Evolutionary conservation across 2,329 filamentous ascomycete genomes (phyloP), one percentile per base, ranked within the genome.

Genomic region (Talaromyces amestolkiae): DNA sequence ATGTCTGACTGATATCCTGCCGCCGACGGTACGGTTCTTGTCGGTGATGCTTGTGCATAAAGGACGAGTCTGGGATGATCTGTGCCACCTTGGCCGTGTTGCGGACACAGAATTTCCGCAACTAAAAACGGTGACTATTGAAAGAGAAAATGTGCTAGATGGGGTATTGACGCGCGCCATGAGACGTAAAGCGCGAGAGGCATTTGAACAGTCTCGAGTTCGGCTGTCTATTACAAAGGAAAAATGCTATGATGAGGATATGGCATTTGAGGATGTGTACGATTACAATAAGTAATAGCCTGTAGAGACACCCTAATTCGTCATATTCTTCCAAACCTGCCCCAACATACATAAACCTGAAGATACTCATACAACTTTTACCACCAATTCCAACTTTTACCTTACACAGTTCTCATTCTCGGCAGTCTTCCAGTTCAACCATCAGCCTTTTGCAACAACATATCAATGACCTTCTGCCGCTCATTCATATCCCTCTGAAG

Each of bases 381-480:
- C 5, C 22, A 27, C 5, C 47, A 51, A 31, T 5, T 51, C 13
- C 22, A 51, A 27, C 6, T 17, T 17, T 9, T 7, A 10, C 22
- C 9, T 7, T 17, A 49, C 47, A 22, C 24, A 4, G 17, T 17
- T 17, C 24, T 24, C 10, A 6, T 31, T 31, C 13, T 3, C 5
- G 13, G 7, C 3, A 4, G 15, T 54, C 31, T 35, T 35, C 31
- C 31, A 39, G 7, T 3, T 33, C 39, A 39, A 8, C 17, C 37
- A 33, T 58, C 11, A 1, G 22, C 11, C 15, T 39, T 35, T 49
- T 53, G 45, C 27, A 35, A 33, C 35, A 66, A 19, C 22, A 66
- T 66, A n/a, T 58, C 41, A 37, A 66, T 66, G n/a, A 66, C 35
- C 17, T 59, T 66, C 37, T 66, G 64, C 1, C 54, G 45, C 24